phyloP scores from a whole-genome alignment of 805 yeast species.

The Kazachstania bromeliacearum region DNA sequence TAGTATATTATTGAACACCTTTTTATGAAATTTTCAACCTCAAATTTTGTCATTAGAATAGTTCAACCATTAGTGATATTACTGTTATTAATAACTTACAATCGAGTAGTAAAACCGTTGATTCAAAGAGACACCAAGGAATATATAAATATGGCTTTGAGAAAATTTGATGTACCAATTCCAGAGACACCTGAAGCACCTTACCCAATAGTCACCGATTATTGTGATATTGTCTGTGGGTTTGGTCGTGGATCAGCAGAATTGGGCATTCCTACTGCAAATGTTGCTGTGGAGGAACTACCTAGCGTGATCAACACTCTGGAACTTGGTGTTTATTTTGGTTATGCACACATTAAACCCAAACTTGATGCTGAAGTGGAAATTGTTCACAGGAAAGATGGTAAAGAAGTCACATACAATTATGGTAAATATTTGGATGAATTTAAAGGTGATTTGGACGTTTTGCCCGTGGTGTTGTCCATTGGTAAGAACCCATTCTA shows the following conservation, averaged over 20 bases:
- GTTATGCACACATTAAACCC: constrained; percentile 44
- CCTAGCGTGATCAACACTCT: constrained; percentile 34
- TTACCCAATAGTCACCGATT: constrained; percentile 39
- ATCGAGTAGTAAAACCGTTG: no score
- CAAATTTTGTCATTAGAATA: no score
- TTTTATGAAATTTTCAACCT: no score
- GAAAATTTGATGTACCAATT: constrained; percentile 23
- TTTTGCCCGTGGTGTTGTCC: constrained; percentile 86
- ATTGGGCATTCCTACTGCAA: constrained; percentile 93
- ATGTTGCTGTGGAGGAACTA: constrained; percentile 52
- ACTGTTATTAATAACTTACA: no score
- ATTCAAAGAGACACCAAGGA: no score
- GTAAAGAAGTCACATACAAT: constrained; percentile 43
- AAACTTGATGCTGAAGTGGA: constrained; percentile 9
- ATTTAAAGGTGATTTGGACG: constrained; percentile 32
- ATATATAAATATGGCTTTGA: constrained; percentile 5
- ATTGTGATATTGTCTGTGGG: constrained; percentile 57
- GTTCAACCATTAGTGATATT: no score
- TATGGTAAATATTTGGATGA: constrained; percentile 44
- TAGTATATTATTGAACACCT: no score
- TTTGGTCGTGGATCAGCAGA: constrained; percentile 94
- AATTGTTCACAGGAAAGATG: constrained; percentile 30
- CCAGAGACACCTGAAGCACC: constrained; percentile 38
- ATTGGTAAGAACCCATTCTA: constrained; percentile 94
- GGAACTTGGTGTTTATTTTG: constrained; percentile 84